Percentiles rank a stretch among this genome's conserved stretches.
phyloP scores from a whole-genome alignment of 2,329 filamentous ascomycete genomes.

The Colletotrichum sp. region DNA sequence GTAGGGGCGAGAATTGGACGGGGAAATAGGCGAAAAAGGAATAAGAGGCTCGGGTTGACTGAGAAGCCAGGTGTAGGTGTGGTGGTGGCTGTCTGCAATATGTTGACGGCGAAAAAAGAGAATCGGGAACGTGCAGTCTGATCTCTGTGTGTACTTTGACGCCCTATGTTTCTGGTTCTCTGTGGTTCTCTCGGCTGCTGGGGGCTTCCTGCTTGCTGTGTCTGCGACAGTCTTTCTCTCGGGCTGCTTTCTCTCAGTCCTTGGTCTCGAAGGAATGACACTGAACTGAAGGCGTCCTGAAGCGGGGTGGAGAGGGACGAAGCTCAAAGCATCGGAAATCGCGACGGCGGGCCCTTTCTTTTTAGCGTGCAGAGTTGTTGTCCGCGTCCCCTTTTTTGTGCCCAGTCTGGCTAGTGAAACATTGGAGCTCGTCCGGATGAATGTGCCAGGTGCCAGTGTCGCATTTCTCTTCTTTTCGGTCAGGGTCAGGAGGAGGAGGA shows the following conservation, averaged over 20 bases:
- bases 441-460: conserved; percentile 5
- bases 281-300: conserved; percentile 8
- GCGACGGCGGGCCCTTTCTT: conserved; percentile 19
- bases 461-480: conserved; percentile 9
- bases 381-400: conserved; percentile 14
- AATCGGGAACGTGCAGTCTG: background rate
- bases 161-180: background rate
- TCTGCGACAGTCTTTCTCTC: background rate
- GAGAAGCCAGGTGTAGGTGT: background rate
- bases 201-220: background rate
- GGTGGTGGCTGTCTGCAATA: background rate
- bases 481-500: background rate
- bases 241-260: background rate
- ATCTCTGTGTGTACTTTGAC: background rate
- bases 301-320: conserved; percentile 18
- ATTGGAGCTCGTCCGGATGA: conserved; percentile 1
- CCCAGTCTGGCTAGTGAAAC: conserved; percentile 17
- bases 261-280: background rate
- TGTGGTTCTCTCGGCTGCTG: background rate
- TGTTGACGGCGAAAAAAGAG: background rate
- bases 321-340: conserved; percentile 17
- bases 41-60: background rate
- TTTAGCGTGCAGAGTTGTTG: conserved; percentile 18
- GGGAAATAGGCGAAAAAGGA: background rate
- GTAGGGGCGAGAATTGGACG: background rate